Evolutionary conservation across 495 filamentous ascomycete genomes (phyloP).

Genomic region (Extremus antarcticus): DNA sequence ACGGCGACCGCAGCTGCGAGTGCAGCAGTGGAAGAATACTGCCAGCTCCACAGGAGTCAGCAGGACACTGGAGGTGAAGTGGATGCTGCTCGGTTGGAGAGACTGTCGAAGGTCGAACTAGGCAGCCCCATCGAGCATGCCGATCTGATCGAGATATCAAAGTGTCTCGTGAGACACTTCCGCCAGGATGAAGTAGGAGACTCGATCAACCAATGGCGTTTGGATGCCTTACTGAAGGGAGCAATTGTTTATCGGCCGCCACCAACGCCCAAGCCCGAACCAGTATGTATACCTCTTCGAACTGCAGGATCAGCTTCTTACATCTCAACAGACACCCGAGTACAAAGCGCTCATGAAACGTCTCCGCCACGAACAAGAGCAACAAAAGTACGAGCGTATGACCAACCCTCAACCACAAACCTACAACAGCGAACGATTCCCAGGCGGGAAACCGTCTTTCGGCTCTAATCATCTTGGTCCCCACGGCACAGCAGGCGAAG

Average conservation of each 20-base stretch:
- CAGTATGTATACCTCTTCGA: slow-evolving; percentile 41
- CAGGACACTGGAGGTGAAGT: not conserved
- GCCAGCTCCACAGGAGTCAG: not conserved
- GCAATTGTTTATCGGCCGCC: slow-evolving; percentile 66
- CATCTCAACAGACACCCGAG: slow-evolving; percentile 54
- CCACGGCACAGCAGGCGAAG: slow-evolving; percentile 21
- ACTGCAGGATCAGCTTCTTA: not conserved
- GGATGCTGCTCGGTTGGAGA: slow-evolving; percentile 27
- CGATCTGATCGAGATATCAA: slow-evolving; percentile 61
- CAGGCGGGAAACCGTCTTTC: slow-evolving; percentile 33
- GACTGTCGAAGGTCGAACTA: slow-evolving; percentile 27
- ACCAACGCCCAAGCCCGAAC: slow-evolving; percentile 64
- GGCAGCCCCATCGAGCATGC: slow-evolving; percentile 70
- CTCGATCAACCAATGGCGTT: slow-evolving; percentile 25
- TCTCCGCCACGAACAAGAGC: slow-evolving; percentile 69
- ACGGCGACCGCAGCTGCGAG: slow-evolving; percentile 61
- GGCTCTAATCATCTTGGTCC: slow-evolving; percentile 16
- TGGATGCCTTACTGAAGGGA: slow-evolving; percentile 60
- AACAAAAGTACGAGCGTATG: slow-evolving; percentile 68
- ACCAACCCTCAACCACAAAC: slow-evolving; percentile 47
- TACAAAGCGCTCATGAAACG: slow-evolving; percentile 84
- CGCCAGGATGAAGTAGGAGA: slow-evolving; percentile 8
- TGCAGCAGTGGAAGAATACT: slow-evolving; percentile 44
- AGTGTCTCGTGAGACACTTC: slow-evolving; percentile 34
- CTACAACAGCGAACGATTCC: slow-evolving; percentile 49